A percentile compares a stretch with the other conserved stretches of the same genome.
Conservation (phyloP, 2,329 filamentous ascomycete species). For the Phialocephala subalpina region DNA sequence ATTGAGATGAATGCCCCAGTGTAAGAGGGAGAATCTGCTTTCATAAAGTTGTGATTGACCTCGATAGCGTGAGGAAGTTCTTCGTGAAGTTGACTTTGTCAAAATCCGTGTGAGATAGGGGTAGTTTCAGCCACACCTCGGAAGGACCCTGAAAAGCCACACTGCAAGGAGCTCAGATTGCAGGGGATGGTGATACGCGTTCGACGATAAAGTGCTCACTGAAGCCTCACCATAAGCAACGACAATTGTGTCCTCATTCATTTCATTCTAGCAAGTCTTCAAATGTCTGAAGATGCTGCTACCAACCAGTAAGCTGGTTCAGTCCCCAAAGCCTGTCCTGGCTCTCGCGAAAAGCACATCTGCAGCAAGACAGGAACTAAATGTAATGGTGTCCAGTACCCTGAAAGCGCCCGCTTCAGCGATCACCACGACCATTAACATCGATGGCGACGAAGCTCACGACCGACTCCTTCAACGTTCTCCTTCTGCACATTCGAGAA, state of each 20-base stretch:
- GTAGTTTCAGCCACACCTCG: slow-evolving; percentile 1
- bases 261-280: not conserved
- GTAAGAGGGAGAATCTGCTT: not conserved
- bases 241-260: slow-evolving; percentile 5
- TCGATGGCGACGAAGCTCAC: not conserved
- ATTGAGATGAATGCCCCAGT: not conserved
- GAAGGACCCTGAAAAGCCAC: not conserved
- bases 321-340: not conserved
- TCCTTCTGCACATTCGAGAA: not conserved
- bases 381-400: slow-evolving; percentile 3
- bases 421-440: not conserved
- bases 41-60: not conserved
- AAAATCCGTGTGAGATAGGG: not conserved
- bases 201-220: not conserved
- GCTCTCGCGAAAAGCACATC: not conserved
- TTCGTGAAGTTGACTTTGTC: not conserved
- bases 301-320: not conserved
- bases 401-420: slow-evolving; percentile 4
- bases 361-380: not conserved
- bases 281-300: slow-evolving; percentile 2
- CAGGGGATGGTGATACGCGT: slow-evolving; percentile 2
- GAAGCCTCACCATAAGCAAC: slow-evolving; percentile 7
- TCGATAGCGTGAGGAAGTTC: no score
- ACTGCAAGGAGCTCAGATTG: not conserved
- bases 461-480: slow-evolving; percentile 3